Conservation (phyloP, 176 grass and related monocot genomes). For the Dendrocalamus sinicus region DNA sequence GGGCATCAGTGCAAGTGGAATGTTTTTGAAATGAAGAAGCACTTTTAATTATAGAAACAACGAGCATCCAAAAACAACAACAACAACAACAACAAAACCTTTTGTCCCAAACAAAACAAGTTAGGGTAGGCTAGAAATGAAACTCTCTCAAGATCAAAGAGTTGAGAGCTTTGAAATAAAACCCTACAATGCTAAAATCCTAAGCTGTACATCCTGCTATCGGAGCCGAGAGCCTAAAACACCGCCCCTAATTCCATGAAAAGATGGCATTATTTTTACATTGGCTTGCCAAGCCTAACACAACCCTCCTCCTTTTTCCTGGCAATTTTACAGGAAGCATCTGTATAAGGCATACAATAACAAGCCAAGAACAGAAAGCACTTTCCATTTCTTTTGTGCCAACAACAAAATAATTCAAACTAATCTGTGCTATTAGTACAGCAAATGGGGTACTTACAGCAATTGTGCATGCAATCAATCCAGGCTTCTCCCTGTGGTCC, state of each 20-base stretch:
- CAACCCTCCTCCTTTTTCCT: too few relatives aligned
- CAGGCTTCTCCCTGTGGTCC: conserved; percentile 74
- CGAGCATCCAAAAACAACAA: background rate
- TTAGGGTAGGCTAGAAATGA: too few relatives aligned
- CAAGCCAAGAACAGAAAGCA: background rate
- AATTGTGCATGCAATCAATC: conserved; percentile 67
- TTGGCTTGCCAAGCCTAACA: too few relatives aligned
- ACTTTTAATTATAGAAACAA: conserved; percentile 20
- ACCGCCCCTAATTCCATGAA: too few relatives aligned
- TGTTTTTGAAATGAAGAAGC: conserved; percentile 7
- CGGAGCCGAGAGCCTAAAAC: too few relatives aligned
- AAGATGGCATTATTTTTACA: too few relatives aligned
- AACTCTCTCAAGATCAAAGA: too few relatives aligned
- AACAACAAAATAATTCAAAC: conserved; percentile 11
- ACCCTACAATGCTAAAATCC: too few relatives aligned
- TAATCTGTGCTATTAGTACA: background rate
- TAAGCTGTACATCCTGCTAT: too few relatives aligned
- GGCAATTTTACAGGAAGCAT: background rate
- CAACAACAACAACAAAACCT: too few relatives aligned
- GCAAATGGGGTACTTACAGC: conserved; percentile 58
- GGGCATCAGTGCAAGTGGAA: background rate
- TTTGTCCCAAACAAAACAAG: too few relatives aligned
- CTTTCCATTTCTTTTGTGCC: background rate
- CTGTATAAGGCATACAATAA: conserved; percentile 2
- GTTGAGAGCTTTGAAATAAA: too few relatives aligned